Conservation (phyloP, 345 rosid genomes). For the Murraya paniculata region DNA sequence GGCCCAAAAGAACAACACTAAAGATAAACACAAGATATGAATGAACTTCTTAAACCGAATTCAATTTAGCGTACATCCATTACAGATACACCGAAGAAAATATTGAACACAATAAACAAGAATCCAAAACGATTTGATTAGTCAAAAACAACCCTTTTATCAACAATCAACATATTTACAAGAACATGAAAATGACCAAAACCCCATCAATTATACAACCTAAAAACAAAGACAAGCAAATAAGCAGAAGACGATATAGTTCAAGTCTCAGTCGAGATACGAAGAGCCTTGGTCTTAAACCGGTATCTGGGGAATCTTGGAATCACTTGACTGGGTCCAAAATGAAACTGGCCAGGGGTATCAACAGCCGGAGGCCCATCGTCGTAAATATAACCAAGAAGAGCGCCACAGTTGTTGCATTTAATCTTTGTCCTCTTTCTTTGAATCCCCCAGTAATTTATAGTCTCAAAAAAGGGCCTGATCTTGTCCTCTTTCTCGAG, state of each 20-base stretch:
- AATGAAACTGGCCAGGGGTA: slow-evolving; percentile 62
- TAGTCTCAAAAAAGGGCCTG: slow-evolving; percentile 77
- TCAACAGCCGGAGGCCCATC: slow-evolving; percentile 77
- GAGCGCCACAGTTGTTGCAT: slow-evolving; percentile 56
- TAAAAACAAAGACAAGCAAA: background rate
- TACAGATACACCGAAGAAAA: background rate
- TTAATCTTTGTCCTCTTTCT: slow-evolving; percentile 68
- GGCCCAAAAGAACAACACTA: no score
- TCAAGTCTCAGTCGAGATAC: slow-evolving; percentile 58
- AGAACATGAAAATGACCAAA: background rate
- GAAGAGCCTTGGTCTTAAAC: slow-evolving; percentile 68
- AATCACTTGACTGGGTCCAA: slow-evolving; percentile 84
- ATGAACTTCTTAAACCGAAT: background rate
- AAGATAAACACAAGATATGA: no score
- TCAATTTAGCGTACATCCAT: background rate
- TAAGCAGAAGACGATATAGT: slow-evolving; percentile 1
- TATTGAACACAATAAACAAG: background rate
- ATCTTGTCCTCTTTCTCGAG: slow-evolving; percentile 83
- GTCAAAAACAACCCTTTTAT: background rate
- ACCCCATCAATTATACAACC: background rate
- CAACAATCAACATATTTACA: background rate
- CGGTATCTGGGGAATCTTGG: slow-evolving; percentile 78
- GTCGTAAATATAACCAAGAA: slow-evolving; percentile 70
- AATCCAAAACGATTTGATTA: background rate
- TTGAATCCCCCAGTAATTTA: slow-evolving; percentile 86